phyloP scores from a whole-genome alignment of 75 land plant species.

The Chamaecyparis obtusa region DNA sequence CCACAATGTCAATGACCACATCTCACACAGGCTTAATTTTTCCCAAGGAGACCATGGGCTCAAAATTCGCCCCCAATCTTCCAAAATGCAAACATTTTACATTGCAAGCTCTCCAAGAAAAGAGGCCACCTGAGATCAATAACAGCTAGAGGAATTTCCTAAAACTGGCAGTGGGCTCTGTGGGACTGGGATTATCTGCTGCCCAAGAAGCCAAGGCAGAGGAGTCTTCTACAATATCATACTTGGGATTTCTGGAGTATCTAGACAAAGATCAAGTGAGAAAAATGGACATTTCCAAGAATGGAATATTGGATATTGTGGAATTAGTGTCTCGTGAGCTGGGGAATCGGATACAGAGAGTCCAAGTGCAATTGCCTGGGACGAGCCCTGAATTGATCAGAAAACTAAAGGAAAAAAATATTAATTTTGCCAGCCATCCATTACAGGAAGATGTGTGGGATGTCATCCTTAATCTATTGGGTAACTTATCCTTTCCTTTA shows the following conservation, averaged over 20 bases:
- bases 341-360: slow-evolving; percentile 59
- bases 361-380: slow-evolving; percentile 78
- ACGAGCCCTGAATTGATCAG: slow-evolving; percentile 64
- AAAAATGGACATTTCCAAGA: slow-evolving; percentile 83
- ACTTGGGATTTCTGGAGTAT: slow-evolving; percentile 81
- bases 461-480: slow-evolving; percentile 52
- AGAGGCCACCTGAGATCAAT: slow-evolving; percentile 8
- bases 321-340: slow-evolving; percentile 64
- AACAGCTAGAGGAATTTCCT: slow-evolving; percentile 41
- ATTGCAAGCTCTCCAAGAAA: slow-evolving; percentile 5
- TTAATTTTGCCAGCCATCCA: slow-evolving; percentile 79
- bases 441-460: slow-evolving; percentile 39
- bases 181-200: slow-evolving; percentile 23
- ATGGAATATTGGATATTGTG: slow-evolving; percentile 71
- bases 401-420: slow-evolving; percentile 69
- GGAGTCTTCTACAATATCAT: slow-evolving; percentile 63
- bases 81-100: background rate
- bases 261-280: slow-evolving; percentile 67
- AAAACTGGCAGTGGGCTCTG: slow-evolving; percentile 18
- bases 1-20: background rate
- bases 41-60: background rate
- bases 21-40: background rate
- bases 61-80: background rate
- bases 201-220: slow-evolving; percentile 45
- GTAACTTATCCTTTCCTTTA: slow-evolving; percentile 76